Base-by-base conservation (phyloP, 2,329 filamentous ascomycete species). In the Paraphaeosphaeria sporulosa region DNA sequence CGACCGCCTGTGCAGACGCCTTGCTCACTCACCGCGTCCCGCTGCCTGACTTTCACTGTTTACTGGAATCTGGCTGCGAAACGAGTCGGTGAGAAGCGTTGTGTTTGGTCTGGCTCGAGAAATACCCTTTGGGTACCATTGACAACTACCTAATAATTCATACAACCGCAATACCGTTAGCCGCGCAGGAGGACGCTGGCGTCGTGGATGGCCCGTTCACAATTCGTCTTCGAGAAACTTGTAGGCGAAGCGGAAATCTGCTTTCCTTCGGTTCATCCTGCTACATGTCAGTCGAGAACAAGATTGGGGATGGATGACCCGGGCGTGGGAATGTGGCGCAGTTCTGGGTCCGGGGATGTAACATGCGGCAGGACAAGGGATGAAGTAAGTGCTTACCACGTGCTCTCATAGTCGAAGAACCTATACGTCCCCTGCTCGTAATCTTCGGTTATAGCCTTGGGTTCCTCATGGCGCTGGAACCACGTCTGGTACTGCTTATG, bases 321-420 rank as follows among this genome's bases (percentile, higher is more conserved):
- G 21, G 58, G 32, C 42, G 30, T 32, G 10, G 30, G 13, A 23
- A 48, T 34, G 51, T 52, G 44, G 58, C 61, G 51, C 57, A 58
- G 59, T 34, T 38, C 23, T 43, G 54, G 60, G 48, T 40, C 54
- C 34, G 52, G 38, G 51, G 51, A 43, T 8, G 25, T 27, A 44
- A 34, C 12, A 38, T 60, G 15, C 47, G 38, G 34, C 25, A 25
- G 49, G 51, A 27, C 32, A 40, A 58, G 47, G 53, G 64, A 36
- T 25, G 57, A 52, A 60, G 58, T 59, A 57, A 52, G 60, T 61
- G 58, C 64, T 71, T 81, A 97, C 95, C 95, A 99, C 74, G 95
- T 99, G 79, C 92, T 96, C 81, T 99, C 95, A 76, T 99, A 99
- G 80, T 99, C 95, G 79, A 99, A 99, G 84, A 99, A 99, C 53